Conservation (phyloP, 306 rosid species). For the Quercus parvula region DNA sequence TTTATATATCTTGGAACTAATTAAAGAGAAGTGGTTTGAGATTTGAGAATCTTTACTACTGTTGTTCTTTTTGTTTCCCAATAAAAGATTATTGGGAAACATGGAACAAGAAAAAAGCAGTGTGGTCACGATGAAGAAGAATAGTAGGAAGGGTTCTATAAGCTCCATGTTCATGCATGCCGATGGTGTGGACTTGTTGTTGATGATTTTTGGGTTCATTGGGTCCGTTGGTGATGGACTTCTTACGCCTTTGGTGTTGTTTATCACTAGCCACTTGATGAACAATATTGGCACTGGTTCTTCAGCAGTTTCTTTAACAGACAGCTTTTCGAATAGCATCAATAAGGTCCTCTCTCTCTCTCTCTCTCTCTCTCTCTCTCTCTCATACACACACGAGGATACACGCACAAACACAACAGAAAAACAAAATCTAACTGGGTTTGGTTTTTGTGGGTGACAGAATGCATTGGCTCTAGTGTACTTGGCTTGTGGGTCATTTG, state of each 20-base stretch:
- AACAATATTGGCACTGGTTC: conserved; percentile 40
- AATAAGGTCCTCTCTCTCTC: conserved; percentile 28
- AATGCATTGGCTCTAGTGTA: conserved; percentile 67
- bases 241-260: conserved; percentile 5
- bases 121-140: background rate
- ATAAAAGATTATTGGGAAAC: background rate
- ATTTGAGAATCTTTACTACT: conserved; percentile 9
- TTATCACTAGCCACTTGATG: conserved; percentile 43
- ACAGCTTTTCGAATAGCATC: conserved; percentile 23
- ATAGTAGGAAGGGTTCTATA: conserved; percentile 7
- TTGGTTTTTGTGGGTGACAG: conserved; percentile 44
- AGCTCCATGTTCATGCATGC: conserved; percentile 36
- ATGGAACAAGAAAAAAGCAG: background rate
- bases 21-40: conserved; percentile 1
- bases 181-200: conserved; percentile 18
- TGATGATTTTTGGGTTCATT: conserved; percentile 26
- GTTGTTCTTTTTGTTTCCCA: conserved; percentile 16
- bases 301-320: background rate
- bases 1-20: conserved; percentile 3
- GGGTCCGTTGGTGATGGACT: conserved; percentile 31
- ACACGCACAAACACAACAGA: background rate
- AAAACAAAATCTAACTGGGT: background rate
- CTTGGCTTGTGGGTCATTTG: conserved; percentile 67
- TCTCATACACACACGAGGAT: background rate
- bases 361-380: background rate